Evolutionary conservation across 2,329 filamentous ascomycete genomes (phyloP), one percentile per base, ranked within the genome.

Genomic region (Fusarium miscanthi): DNA sequence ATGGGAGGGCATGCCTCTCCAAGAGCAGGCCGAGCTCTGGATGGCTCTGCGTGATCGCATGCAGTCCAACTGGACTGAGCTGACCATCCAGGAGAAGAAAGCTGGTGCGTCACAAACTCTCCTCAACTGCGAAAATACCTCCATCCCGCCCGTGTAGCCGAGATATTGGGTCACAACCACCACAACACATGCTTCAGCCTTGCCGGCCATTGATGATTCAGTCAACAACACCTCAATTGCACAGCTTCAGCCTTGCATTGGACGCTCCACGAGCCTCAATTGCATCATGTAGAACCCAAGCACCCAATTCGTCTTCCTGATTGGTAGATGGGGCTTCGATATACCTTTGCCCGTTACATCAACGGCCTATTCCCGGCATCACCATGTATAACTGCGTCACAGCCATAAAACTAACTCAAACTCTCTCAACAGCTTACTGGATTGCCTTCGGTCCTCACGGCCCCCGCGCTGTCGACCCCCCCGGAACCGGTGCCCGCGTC

Each of bases 21-120:
- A 97, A 89, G 96, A 99, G 90, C 96, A 99, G 91, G 96, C 96
- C 77, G 96, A 99, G 82, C 88, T 99, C 79, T 99, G 96, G 96
- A 99, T 99, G 96, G 88, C 93, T 78, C 88, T 99, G 84, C 91
- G 96, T 85, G 96, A 99, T 87, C 93, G 96, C 82, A 99, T 99
- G 96, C 98, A 97, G 93, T 91, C 90, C 79, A 94, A 94, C 88
- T 99, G 96, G 96, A 90, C 92, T 81, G 94, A 98, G 82, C 87
- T 99, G 87, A 98, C 96, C 58, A 78, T 97, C 80, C 93, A 96
- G 85, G 96, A 99, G 90, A 97, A 99, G 93, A 98, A 97, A 89
- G 96, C 96, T 79, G 95, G 96, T 98, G 91, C 83, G 95, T 69
- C 66, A 48, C 94, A 67, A 67, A 69, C 60, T 59, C 53, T 66